phyloP scores from a whole-genome alignment of 441 rosid species.

The Cnidoscolus chayamansa region DNA sequence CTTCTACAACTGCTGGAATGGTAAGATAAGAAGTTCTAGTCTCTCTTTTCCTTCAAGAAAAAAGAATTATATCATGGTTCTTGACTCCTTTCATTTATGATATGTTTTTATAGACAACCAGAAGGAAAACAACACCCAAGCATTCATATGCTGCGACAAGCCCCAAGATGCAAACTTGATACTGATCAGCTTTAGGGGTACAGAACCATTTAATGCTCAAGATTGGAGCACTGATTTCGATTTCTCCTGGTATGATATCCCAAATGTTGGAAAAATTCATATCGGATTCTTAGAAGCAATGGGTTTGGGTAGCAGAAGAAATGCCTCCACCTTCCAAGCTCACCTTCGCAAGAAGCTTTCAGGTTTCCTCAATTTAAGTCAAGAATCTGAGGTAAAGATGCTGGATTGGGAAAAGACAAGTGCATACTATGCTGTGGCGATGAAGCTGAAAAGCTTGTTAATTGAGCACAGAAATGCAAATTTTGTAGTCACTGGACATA shows the following conservation, averaged over 20 bases:
- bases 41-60: no score
- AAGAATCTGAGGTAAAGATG: background rate
- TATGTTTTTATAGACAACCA: background rate
- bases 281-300: background rate
- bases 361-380: background rate
- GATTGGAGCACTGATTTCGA: background rate
- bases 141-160: background rate
- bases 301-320: background rate
- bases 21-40: background rate
- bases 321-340: background rate
- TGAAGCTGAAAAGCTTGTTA: background rate
- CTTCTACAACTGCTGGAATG: background rate
- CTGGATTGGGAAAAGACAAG: background rate
- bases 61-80: no score
- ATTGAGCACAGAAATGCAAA: background rate
- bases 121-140: background rate
- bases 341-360: background rate
- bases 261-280: background rate
- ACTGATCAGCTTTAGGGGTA: conserved; percentile 1
- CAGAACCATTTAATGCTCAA: background rate
- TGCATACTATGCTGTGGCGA: background rate
- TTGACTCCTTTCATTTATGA: background rate
- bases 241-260: background rate
- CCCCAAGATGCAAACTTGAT: background rate
- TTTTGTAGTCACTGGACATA: background rate